Base-by-base conservation (phyloP, 1,284 basidiomycete genomes). In the Moniliella sp. region DNA sequence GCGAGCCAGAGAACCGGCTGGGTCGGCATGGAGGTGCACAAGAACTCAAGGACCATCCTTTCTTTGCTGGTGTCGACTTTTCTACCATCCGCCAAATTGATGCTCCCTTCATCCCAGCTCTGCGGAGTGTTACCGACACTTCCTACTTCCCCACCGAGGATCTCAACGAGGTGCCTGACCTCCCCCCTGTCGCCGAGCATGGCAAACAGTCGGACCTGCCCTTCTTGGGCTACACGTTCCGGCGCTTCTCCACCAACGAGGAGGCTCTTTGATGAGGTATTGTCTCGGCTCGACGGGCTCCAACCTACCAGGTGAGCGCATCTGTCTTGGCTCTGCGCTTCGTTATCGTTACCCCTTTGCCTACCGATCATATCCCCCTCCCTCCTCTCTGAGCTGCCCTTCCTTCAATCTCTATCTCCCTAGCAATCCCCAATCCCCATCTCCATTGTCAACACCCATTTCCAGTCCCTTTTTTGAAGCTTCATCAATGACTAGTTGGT, bases 91-190 rank as follows among this genome's bases (percentile, higher is more conserved):
- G 86, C 21, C 72, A 79, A 42, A 93, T 94, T 41, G 81, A 88
- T 46, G 82, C 84, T 15, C 88, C 88, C 0, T 94, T 93, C 58
- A 80, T 94, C 15, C 88, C 88, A 3, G 79, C 77, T 40, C n/a
- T n/a, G n/a, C 76, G 62, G 55, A 57, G 32, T 18, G 77, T 82
- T 54, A 91, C 83, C 14, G 86, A 93, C 57, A 93, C 84, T 1
- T 80, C n/a, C 5, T 93, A 93, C 66, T 94, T 93, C 74, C 86
- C 86, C 1, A 86, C 81, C 14, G 86, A 94, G 47, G 88, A 94
- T 57, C 73, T 91, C 36, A 76, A 78, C 40, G 76, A 83, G 51
- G 73, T 80, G 10, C 66, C 69, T 1, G 67, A 83, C 39, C 73
- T 51, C 13, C 56, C 56, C 1, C 18, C 32, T 3, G n/a, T n/a